Evolutionary conservation across 225 moss, liverwort and hornwort genomes (phyloP).

Genomic region (Rhytidiadelphus loreus): DNA sequence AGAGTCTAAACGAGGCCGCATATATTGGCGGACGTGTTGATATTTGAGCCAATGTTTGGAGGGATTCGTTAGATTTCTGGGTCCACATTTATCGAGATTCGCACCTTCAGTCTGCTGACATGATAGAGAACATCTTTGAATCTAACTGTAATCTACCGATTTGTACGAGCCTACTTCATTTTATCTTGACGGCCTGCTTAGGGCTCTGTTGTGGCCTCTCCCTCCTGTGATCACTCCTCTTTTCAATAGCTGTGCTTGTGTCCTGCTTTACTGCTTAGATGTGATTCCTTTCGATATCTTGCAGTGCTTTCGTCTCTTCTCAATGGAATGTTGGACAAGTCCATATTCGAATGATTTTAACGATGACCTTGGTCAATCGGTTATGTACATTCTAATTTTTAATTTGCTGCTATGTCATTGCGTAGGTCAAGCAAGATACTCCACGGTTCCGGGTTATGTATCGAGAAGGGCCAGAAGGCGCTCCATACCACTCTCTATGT

Average conservation of each 20-base stretch:
- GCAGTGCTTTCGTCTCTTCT: not conserved
- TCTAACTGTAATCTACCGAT: not conserved
- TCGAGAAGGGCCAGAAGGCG: constrained; percentile 83
- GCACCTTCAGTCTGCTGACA: not conserved
- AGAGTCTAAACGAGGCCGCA: not conserved
- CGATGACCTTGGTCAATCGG: not conserved
- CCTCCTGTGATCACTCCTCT: not conserved
- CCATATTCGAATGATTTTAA: not conserved
- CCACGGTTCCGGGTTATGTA: constrained; percentile 81
- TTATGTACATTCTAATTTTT: not conserved
- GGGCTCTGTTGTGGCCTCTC: not conserved
- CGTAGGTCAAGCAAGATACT: constrained; percentile 86
- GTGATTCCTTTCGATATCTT: not conserved
- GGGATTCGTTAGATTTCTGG: not conserved
- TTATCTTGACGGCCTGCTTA: not conserved
- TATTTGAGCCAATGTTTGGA: not conserved
- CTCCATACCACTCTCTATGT: constrained; percentile 85
- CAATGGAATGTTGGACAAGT: not conserved
- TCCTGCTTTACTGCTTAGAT: not conserved
- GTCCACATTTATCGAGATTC: not conserved
- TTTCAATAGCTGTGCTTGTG: not conserved
- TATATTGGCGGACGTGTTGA: not conserved
- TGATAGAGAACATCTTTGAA: not conserved
- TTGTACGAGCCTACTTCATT: not conserved
- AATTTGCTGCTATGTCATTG: not conserved